Percentiles rank a stretch among this genome's conserved stretches.
These are phyloP conservation scores for Rhypophila decipiens DNA, from an alignment of 495 filamentous ascomycete species.

Conservation along the genomic window DNA sequence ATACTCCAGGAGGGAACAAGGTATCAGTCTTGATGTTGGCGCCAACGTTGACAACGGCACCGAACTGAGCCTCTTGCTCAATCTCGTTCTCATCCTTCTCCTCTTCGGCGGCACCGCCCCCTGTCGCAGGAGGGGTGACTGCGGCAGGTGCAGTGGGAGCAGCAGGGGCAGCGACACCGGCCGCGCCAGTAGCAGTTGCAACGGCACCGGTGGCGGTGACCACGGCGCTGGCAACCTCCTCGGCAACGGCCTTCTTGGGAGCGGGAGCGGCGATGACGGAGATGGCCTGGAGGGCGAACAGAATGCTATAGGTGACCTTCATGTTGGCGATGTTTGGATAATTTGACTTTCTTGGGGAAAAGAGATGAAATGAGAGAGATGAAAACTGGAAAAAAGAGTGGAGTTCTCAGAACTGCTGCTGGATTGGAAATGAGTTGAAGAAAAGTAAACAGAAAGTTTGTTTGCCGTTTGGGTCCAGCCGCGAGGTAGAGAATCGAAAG, in stretches of 20 bases:
- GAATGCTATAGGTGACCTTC: constrained; percentile 17
- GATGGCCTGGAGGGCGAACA: constrained; percentile 19
- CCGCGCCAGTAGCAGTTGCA: constrained; percentile 1
- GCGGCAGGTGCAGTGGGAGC: constrained; percentile 4
- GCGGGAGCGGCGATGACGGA: constrained; percentile 12
- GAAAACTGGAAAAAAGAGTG: not conserved
- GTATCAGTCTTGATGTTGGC: constrained; percentile 25
- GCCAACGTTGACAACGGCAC: constrained; percentile 11
- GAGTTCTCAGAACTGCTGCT: not conserved
- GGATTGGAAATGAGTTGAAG: not conserved
- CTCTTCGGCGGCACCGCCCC: constrained; percentile 8
- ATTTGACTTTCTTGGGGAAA: not conserved
- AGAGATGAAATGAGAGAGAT: not conserved
- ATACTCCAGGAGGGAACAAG: constrained; percentile 21
- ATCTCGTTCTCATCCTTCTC: constrained; percentile 18
- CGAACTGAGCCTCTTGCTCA: constrained; percentile 20
- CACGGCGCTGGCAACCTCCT: not conserved
- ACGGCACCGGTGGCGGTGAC: constrained; percentile 6
- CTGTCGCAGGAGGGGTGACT: not conserved
- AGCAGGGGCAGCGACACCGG: constrained; percentile 7
- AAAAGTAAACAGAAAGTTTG: constrained; percentile 1
- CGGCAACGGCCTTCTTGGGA: not conserved
- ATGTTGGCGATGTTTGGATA: constrained; percentile 9
- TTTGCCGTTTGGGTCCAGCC: constrained; percentile 3
- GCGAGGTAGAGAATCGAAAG: constrained; percentile 1